phyloP scores from a whole-genome alignment of 352 stramenopile species.

The Phytopythium vexans region DNA sequence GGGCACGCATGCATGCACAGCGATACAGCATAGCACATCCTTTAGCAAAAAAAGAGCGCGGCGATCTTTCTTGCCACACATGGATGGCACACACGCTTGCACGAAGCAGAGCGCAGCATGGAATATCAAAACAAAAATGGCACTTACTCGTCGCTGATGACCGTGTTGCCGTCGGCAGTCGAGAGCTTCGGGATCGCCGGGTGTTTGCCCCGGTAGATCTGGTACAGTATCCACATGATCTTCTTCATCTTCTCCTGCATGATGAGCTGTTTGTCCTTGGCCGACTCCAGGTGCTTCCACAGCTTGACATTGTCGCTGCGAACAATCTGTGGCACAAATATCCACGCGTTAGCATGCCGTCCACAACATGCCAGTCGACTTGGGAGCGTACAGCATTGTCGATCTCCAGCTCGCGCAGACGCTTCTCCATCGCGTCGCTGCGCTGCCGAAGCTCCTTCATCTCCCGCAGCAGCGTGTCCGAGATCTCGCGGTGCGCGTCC shows the following conservation, averaged over 20 bases:
- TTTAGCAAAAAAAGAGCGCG: conserved; percentile 22
- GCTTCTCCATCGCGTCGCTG: conserved; percentile 88
- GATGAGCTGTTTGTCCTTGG: conserved; percentile 86
- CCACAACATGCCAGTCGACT: not conserved
- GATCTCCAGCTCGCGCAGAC: conserved; percentile 78
- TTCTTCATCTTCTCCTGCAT: conserved; percentile 92
- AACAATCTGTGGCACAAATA: conserved; percentile 50
- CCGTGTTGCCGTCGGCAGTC: conserved; percentile 41
- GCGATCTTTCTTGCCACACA: conserved; percentile 6
- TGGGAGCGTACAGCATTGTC: conserved; percentile 72
- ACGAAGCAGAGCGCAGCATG: conserved; percentile 1
- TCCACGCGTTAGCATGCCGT: not conserved
- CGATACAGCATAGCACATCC: conserved; percentile 10
- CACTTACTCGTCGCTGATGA: conserved; percentile 84
- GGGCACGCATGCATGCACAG: conserved; percentile 6
- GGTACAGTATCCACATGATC: conserved; percentile 89
- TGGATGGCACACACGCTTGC: conserved; percentile 1
- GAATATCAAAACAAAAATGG: conserved; percentile 4
- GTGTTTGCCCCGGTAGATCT: conserved; percentile 87
- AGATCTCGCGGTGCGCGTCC: conserved; percentile 73
- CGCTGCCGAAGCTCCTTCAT: conserved; percentile 82
- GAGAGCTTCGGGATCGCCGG: conserved; percentile 71
- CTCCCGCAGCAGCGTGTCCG: conserved; percentile 72
- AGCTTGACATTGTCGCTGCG: conserved; percentile 86
- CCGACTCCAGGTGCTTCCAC: conserved; percentile 82